These are phyloP conservation scores for Hordeum pubiflorum DNA, from an alignment of 202 grass and related monocot genomes.

Conservation along the genomic window DNA sequence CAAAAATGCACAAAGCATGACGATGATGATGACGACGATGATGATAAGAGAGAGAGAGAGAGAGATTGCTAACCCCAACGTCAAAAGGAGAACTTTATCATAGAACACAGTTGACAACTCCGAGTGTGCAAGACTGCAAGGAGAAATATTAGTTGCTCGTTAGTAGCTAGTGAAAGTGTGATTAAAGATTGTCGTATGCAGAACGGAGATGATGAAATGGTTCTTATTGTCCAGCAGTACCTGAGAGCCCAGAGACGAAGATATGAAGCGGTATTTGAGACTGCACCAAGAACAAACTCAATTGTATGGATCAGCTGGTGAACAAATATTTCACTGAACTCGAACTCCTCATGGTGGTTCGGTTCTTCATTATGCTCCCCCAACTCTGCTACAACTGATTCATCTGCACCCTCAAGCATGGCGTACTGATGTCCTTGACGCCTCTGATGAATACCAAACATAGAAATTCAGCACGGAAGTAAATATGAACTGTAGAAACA, in stretches of 20 bases:
- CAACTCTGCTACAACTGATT: conserved; percentile 53
- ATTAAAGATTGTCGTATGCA: neutral
- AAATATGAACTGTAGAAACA: conserved; percentile 14
- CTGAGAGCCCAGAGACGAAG: conserved; percentile 98
- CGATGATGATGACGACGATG: neutral
- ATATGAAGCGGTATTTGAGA: conserved; percentile 98
- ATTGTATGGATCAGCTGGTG: conserved; percentile 97
- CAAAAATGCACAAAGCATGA: conserved; percentile 25
- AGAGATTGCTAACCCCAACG: conserved; percentile 58
- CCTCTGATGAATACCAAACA: conserved; percentile 42
- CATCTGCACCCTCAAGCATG: conserved; percentile 52
- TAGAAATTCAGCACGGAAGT: conserved; percentile 2
- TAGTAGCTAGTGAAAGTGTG: neutral
- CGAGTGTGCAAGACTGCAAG: conserved; percentile 81
- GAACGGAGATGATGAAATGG: neutral
- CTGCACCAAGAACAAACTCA: conserved; percentile 95
- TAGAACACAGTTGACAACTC: conserved; percentile 91
- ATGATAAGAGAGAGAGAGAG: neutral
- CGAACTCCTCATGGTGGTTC: conserved; percentile 69
- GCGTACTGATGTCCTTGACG: conserved; percentile 67
- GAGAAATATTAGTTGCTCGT: neutral
- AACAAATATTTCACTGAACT: conserved; percentile 90
- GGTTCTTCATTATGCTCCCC: conserved; percentile 44
- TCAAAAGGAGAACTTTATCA: conserved; percentile 73
- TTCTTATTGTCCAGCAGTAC: conserved; percentile 25